Evolutionary conservation across 2,329 filamentous ascomycete genomes (phyloP).

Genomic region (Fusarium fracticaudum): DNA sequence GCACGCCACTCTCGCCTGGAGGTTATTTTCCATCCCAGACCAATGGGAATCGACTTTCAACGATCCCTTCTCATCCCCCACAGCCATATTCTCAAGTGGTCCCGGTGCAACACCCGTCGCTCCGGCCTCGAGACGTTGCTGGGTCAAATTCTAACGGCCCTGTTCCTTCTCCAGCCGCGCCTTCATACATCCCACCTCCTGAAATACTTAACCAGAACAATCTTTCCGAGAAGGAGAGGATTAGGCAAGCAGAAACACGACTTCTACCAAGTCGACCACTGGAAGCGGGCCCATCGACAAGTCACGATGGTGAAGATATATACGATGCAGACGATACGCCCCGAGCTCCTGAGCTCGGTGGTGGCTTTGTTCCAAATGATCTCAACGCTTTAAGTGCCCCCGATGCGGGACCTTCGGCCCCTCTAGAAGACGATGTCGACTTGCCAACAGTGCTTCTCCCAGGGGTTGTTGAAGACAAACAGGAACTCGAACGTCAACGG

Average conservation of each 20-base stretch:
- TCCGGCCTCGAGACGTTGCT: conserved; percentile 11
- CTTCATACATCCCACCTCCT: conserved; percentile 69
- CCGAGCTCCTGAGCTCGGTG: conserved; percentile 23
- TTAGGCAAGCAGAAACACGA: conserved; percentile 79
- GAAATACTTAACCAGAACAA: conserved; percentile 66
- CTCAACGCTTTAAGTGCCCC: conserved; percentile 13
- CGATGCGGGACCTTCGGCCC: conserved; percentile 52
- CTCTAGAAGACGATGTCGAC: conserved; percentile 56
- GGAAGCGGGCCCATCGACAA: conserved; percentile 41
- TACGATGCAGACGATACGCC: conserved; percentile 59
- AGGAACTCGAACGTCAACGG: conserved; percentile 75
- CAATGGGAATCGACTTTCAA: conserved; percentile 51
- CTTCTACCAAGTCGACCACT: conserved; percentile 82
- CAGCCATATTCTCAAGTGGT: conserved; percentile 49
- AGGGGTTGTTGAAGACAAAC: conserved; percentile 72
- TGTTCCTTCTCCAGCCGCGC: conserved; percentile 25
- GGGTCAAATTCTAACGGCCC: conserved; percentile 28
- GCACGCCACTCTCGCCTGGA: conserved; percentile 29
- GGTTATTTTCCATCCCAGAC: conserved; percentile 42
- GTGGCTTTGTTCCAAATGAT: conserved; percentile 17
- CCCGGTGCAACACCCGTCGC: conserved; percentile 22
- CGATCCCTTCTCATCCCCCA: conserved; percentile 35
- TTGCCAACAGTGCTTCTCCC: conserved; percentile 46
- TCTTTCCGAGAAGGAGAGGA: conserved; percentile 82
- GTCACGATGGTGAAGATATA: conserved; percentile 55